Evolutionary conservation across 768 basidiomycete species (phyloP).

Genomic region (Amanita rimosa): DNA sequence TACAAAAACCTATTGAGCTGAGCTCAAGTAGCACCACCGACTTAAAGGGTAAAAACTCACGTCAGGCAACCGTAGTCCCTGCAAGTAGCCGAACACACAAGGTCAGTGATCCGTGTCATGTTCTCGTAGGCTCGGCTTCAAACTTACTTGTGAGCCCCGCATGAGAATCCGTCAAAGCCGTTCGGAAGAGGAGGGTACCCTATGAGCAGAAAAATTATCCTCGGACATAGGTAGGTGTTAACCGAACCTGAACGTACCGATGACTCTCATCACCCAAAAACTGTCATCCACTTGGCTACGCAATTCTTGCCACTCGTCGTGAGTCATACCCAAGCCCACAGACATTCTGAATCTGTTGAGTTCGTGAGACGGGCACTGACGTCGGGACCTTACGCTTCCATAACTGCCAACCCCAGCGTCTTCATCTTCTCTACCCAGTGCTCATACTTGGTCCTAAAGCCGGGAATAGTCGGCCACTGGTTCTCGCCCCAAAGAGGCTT

Average conservation of each 20-base stretch:
- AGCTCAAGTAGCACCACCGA: not conserved
- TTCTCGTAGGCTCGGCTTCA: not conserved
- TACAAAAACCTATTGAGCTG: slow-evolving; percentile 60
- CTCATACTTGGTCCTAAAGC: slow-evolving; percentile 56
- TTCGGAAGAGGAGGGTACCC: slow-evolving; percentile 83
- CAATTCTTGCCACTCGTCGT: slow-evolving; percentile 59
- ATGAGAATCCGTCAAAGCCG: slow-evolving; percentile 74
- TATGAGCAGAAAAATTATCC: slow-evolving; percentile 14
- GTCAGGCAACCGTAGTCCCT: slow-evolving; percentile 91
- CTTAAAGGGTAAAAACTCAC: slow-evolving; percentile 24
- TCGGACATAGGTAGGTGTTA: not conserved
- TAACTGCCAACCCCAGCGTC: slow-evolving; percentile 63
- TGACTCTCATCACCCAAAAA: slow-evolving; percentile 85
- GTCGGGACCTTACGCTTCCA: slow-evolving; percentile 68
- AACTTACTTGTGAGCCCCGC: slow-evolving; percentile 78
- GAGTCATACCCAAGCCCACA: slow-evolving; percentile 61
- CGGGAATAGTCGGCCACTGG: slow-evolving; percentile 62
- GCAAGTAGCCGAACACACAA: slow-evolving; percentile 1
- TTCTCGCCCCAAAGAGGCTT: slow-evolving; percentile 77
- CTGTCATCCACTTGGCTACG: slow-evolving; percentile 66
- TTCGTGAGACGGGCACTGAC: not conserved
- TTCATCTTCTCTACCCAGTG: slow-evolving; percentile 84
- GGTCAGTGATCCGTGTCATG: not conserved
- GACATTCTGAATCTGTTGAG: slow-evolving; percentile 52
- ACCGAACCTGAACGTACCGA: slow-evolving; percentile 33